Percentiles rank a stretch among this genome's conserved stretches.
Conservation (phyloP, 1,284 basidiomycete genomes). For the Wolfiporia cocos region DNA sequence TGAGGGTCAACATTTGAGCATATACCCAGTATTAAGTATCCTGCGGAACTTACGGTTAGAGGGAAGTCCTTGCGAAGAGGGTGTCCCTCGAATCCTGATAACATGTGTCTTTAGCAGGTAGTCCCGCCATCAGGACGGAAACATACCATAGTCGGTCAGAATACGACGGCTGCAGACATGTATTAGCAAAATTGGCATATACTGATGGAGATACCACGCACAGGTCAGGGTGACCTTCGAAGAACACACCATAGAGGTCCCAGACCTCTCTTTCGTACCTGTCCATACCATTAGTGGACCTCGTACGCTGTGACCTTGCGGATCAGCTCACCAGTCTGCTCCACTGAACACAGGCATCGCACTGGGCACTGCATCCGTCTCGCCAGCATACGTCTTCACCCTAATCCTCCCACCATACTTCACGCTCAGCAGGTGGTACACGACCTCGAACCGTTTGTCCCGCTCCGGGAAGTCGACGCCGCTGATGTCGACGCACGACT, state of each 20-base stretch:
- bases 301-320: conserved; percentile 2
- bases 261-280: conserved; percentile 97
- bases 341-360: conserved; percentile 77
- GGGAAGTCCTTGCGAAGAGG: conserved; percentile 98
- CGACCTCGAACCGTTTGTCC: conserved; percentile 94
- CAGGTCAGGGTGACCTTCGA: conserved; percentile 95
- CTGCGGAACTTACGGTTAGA: conserved; percentile 60
- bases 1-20: conserved; percentile 20
- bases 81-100: conserved; percentile 91
- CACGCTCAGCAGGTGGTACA: conserved; percentile 91
- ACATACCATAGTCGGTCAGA: conserved; percentile 92
- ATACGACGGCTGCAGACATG: conserved; percentile 72
- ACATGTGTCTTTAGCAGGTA: conserved; percentile 7
- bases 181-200: conserved; percentile 4
- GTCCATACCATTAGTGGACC: too few relatives aligned
- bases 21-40: conserved; percentile 2
- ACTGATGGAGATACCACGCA: conserved; percentile 26
- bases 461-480: conserved; percentile 95
- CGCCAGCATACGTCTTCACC: conserved; percentile 97
- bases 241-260: conserved; percentile 98
- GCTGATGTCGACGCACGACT: conserved; percentile 88
- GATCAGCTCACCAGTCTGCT: conserved; percentile 80
- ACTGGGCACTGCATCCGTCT: conserved; percentile 93
- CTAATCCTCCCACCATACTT: conserved; percentile 76
- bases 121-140: background rate